These are phyloP conservation scores for Daldinia caldariorum DNA, from an alignment of 495 filamentous ascomycete species.

Conservation along the genomic window DNA sequence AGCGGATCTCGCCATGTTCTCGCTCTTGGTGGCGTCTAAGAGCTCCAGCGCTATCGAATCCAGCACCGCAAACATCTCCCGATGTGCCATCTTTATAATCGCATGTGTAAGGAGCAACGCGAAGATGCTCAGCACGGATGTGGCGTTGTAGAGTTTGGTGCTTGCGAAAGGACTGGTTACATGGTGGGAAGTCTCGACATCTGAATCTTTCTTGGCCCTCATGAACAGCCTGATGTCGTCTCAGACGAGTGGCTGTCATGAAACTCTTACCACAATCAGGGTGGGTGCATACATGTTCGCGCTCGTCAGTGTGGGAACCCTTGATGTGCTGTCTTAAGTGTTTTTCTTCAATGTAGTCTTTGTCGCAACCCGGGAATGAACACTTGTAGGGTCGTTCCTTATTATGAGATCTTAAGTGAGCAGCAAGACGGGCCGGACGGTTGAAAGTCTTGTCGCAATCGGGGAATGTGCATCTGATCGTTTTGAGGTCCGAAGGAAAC, in stretches of 20 bases:
- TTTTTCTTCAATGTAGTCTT: slow-evolving; percentile 81
- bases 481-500: slow-evolving; percentile 77
- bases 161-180: slow-evolving; percentile 84
- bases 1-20: slow-evolving; percentile 72
- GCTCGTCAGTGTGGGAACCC: slow-evolving; percentile 76
- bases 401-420: slow-evolving; percentile 81
- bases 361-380: slow-evolving; percentile 72
- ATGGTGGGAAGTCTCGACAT: slow-evolving; percentile 79
- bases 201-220: slow-evolving; percentile 72
- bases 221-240: slow-evolving; percentile 73
- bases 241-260: slow-evolving; percentile 75
- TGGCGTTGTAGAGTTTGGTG: slow-evolving; percentile 87
- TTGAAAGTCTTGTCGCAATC: slow-evolving; percentile 87
- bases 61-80: slow-evolving; percentile 68
- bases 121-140: slow-evolving; percentile 75
- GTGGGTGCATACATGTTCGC: slow-evolving; percentile 74
- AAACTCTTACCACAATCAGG: slow-evolving; percentile 83
- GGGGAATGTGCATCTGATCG: slow-evolving; percentile 71
- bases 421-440: slow-evolving; percentile 78
- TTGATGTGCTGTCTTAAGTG: slow-evolving; percentile 87
- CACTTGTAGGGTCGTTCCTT: slow-evolving; percentile 81
- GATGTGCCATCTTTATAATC: slow-evolving; percentile 64
- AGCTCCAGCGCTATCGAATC: slow-evolving; percentile 74
- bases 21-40: slow-evolving; percentile 75
- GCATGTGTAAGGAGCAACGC: slow-evolving; percentile 74